Percentiles rank a stretch among this genome's conserved stretches.
Conservation (phyloP, 352 stramenopile species). For the Peronosclerospora sorghi region DNA sequence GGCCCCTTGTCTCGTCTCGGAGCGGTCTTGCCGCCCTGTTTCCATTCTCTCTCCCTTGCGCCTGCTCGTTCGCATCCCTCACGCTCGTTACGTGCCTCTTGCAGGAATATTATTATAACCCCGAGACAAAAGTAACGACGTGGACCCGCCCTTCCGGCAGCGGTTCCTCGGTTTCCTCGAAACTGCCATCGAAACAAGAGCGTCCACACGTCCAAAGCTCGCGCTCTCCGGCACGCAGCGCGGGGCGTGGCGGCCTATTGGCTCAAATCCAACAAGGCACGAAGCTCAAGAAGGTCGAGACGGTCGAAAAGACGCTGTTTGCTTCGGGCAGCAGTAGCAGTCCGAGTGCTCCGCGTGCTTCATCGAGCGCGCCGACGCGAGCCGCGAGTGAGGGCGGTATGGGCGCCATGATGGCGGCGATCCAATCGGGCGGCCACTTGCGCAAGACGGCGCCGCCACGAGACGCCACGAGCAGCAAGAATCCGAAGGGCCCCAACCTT, state of each 20-base stretch:
- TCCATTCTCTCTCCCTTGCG: no score
- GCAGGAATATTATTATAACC: constrained; percentile 87
- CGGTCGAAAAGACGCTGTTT: constrained; percentile 56
- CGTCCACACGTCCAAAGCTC: constrained; percentile 8
- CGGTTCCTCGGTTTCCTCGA: constrained; percentile 18
- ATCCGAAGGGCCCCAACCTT: no score
- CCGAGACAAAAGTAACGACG: constrained; percentile 80
- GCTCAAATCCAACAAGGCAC: constrained; percentile 63
- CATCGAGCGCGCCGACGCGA: constrained; percentile 4
- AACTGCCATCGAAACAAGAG: constrained; percentile 30
- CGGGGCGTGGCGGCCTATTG: constrained; percentile 40
- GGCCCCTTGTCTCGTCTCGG: background rate
- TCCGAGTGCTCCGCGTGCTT: no score
- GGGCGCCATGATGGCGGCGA: constrained; percentile 60
- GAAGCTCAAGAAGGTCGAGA: constrained; percentile 70
- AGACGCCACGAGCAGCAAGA: constrained; percentile 23
- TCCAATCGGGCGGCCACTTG: constrained; percentile 55
- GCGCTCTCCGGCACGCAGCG: constrained; percentile 16
- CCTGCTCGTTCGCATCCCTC: no score
- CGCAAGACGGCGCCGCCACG: constrained; percentile 32
- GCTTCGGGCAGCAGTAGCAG: constrained; percentile 3
- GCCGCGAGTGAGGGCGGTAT: constrained; percentile 30
- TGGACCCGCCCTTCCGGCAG: constrained; percentile 50
- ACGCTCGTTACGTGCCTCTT: no score
- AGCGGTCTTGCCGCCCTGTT: no score